Evolutionary conservation across 2,329 filamentous ascomycete genomes (phyloP).

Genomic region (Venturia nashicola): DNA sequence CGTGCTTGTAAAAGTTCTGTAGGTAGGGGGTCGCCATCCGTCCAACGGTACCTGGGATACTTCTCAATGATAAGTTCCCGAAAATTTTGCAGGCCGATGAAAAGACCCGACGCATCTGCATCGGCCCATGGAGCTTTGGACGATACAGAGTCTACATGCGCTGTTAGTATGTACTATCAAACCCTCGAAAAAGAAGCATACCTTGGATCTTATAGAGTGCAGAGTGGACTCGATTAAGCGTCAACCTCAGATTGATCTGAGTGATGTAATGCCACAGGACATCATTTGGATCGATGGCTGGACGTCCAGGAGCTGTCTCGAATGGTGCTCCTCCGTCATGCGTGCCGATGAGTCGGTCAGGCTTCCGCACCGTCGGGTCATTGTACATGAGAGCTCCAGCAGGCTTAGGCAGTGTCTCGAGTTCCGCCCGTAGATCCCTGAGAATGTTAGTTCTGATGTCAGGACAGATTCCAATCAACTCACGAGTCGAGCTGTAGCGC

Average conservation of each 20-base stretch:
- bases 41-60: slow-evolving; percentile 40
- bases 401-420: slow-evolving; percentile 30
- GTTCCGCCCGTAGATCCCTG: slow-evolving; percentile 83
- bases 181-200: background rate
- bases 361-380: background rate
- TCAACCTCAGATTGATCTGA: slow-evolving; percentile 48
- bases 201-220: slow-evolving; percentile 34
- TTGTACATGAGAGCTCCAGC: slow-evolving; percentile 8
- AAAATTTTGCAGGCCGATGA: slow-evolving; percentile 41
- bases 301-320: slow-evolving; percentile 9
- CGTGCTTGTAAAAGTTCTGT: slow-evolving; percentile 69
- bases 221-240: slow-evolving; percentile 43
- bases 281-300: slow-evolving; percentile 17
- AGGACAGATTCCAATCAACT: slow-evolving; percentile 5
- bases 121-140: slow-evolving; percentile 8
- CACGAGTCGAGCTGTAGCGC: slow-evolving; percentile 86
- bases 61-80: slow-evolving; percentile 33
- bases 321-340: slow-evolving; percentile 15
- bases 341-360: background rate
- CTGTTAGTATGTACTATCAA: background rate
- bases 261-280: slow-evolving; percentile 47
- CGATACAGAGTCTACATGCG: background rate
- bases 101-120: slow-evolving; percentile 25
- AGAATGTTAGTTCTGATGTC: slow-evolving; percentile 12
- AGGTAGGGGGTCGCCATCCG: slow-evolving; percentile 58